Base-by-base conservation (phyloP, 768 basidiomycete species). In the Lentinula edodes region DNA sequence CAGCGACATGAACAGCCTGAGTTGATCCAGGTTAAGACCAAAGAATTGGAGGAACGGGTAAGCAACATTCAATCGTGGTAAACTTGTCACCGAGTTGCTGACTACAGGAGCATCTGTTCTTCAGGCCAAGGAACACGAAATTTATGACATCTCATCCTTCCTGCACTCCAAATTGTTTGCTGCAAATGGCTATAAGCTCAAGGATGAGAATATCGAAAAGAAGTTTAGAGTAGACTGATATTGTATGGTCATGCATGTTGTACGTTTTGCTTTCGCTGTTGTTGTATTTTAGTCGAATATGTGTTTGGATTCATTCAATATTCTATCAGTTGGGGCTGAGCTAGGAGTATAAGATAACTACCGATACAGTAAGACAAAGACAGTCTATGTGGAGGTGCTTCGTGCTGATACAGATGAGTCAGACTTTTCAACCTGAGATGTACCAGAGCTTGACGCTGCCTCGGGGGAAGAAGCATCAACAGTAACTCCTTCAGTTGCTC, bases 101-200 rank as follows among this genome's bases (percentile, higher is more conserved):
- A 63, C 61, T 18, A 16, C 12, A 51, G 5, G 53, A 16, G 28
- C 28, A 13, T 60, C 52, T 45, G 16, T 20, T 16, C 51, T 61
- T 10, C 66, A 96, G 94, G 93, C 95, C 8, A 97, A 96, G 70
- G 97, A 98, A 54, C 89, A 97, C 66, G 97, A 99, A 65, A 98
- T 98, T 54, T 98, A 89, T 69, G 95, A 98, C 69, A 84, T 89
- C 36, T 75, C 83, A 18, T 85, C 93, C 5, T 99, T 98, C 85
- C 73, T 97, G 68, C 82, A 78, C 38, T 95, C 92, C 2, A 88
- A 87, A 65, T 71, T 99, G 32, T 99, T 99, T 73, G 68, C 76
- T 15, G 80, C 91, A 12, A 99, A 99, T 67, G 96, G 96, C 2
- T 99, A 98, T 76, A 85, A 83, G 66, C 70, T 91, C 43, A 80